Conservation (phyloP, 2,329 filamentous ascomycete species). For the Leptographium wingfieldii region DNA sequence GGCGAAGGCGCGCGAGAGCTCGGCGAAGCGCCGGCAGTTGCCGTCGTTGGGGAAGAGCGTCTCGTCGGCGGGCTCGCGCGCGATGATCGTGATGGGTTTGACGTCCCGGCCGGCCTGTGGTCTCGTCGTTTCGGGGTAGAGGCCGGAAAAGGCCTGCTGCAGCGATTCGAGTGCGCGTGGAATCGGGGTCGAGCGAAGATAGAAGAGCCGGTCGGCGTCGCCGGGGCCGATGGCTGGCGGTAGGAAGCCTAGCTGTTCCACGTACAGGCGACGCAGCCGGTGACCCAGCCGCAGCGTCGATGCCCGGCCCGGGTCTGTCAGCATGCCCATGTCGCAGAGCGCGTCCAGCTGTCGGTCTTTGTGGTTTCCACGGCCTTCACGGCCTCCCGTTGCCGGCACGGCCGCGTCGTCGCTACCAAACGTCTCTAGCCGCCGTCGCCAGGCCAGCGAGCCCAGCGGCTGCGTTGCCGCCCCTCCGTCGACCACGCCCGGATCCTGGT, state of each 20-base stretch:
- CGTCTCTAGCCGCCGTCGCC: slow-evolving; percentile 67
- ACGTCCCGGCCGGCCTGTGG: background rate
- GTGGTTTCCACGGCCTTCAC: slow-evolving; percentile 26
- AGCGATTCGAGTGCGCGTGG: slow-evolving; percentile 66
- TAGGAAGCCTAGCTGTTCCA: slow-evolving; percentile 62
- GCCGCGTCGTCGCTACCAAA: slow-evolving; percentile 63
- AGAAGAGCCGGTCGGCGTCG: slow-evolving; percentile 41
- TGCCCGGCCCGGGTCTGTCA: slow-evolving; percentile 62
- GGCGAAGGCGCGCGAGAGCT: slow-evolving; percentile 57
- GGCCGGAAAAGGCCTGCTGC: slow-evolving; percentile 60
- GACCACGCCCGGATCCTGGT: slow-evolving; percentile 28
- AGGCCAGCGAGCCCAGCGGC: slow-evolving; percentile 36
- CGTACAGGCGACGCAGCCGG: slow-evolving; percentile 58
- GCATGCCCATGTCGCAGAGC: slow-evolving; percentile 67
- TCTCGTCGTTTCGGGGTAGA: slow-evolving; percentile 45
- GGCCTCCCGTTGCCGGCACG: slow-evolving; percentile 52
- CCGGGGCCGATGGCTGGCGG: slow-evolving; percentile 36
- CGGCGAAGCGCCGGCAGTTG: slow-evolving; percentile 59
- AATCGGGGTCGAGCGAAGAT: slow-evolving; percentile 62
- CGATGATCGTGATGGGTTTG: slow-evolving; percentile 51
- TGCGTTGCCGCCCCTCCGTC: slow-evolving; percentile 17
- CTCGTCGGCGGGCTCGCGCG: slow-evolving; percentile 54
- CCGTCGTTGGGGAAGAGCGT: slow-evolving; percentile 70
- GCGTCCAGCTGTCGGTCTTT: slow-evolving; percentile 44
- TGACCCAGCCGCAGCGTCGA: slow-evolving; percentile 58